Percentiles rank a stretch among this genome's conserved stretches.
Conservation (phyloP, 495 filamentous ascomycete species). For the Hypoxylon crocopeplum region DNA sequence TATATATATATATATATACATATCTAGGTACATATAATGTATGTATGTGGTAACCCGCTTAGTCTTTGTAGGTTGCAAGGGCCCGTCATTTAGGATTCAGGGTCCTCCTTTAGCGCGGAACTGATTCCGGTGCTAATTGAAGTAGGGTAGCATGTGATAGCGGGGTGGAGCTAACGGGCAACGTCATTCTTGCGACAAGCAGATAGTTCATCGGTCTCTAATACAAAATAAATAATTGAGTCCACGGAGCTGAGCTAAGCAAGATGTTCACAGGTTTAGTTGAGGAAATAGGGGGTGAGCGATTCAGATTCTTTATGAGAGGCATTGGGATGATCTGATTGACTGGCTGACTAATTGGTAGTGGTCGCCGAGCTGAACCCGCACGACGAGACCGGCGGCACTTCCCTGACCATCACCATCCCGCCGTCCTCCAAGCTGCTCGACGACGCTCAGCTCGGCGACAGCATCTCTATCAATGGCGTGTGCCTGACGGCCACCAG, state of each 20-base stretch:
- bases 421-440: constrained; percentile 72
- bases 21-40: too few species aligned
- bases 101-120: constrained; percentile 25
- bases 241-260: neutral
- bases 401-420: constrained; percentile 82
- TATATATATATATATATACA: neutral
- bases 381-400: constrained; percentile 82
- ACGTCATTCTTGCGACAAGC: constrained; percentile 32
- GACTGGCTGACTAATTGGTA: constrained; percentile 41
- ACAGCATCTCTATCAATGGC: constrained; percentile 94
- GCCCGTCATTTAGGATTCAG: neutral
- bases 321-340: neutral
- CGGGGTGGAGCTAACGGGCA: constrained; percentile 18
- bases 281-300: constrained; percentile 89
- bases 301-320: neutral
- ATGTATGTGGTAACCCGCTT: too few species aligned
- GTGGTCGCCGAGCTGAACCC: constrained; percentile 82
- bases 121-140: neutral
- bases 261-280: constrained; percentile 97
- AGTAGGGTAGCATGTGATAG: constrained; percentile 25
- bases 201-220: neutral
- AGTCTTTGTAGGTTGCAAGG: too few species aligned
- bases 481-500: constrained; percentile 85
- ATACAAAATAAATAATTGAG: neutral
- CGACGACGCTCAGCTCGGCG: constrained; percentile 81